Base-by-base conservation (phyloP, 2,329 filamentous ascomycete species). In the Xylaria sp. region DNA sequence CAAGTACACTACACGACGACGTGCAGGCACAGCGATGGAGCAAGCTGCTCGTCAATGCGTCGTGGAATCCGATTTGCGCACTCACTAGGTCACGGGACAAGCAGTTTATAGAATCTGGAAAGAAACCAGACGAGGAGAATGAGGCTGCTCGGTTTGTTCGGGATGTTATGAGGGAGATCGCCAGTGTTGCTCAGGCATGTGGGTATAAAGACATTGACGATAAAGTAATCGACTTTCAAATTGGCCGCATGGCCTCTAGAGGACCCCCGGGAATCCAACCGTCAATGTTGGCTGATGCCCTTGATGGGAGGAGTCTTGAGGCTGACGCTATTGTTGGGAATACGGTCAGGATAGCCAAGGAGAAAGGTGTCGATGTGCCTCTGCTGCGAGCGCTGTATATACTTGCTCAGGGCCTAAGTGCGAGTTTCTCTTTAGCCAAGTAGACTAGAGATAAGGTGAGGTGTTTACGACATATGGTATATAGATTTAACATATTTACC, bases 61-160 rank as follows among this genome's bases (percentile, higher is more conserved):
- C 82, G 2, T 87, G 84, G 83, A 88, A 88, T 70, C 84, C 86
- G 0, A 81, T 87, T 49, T 86, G 84, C 69, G 85, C 85, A 2
- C 76, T 87, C 7, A 82, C 83, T 2, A 77, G 81, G 11, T 79
- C 79, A 20, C 79, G 82, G 39, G 85, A 87, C 69, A 77, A 79
- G 0, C 77, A 81, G 2, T 84, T 86, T 50, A 71, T 87, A 5
- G 64, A 66, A 4, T 69, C 66, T 22, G 45, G 47, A 13, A 20
- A 42, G 38, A 64, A 39, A 20, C 5, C 42, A 20, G 53, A 33
- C 22, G 42, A 55, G n/a, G 64, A 63, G 6, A 70, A 68, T 2
- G 73, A 77, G 4, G 67, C 66, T 2, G 27, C 71, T 47, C 45
- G 38, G 25, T 74, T 78, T 59, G 61, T 79, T 42, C 58, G 73